Evolutionary conservation across 495 filamentous ascomycete species (phyloP), one percentile per base, ranked within the genome.

Genomic region (Neurospora sp.): DNA sequence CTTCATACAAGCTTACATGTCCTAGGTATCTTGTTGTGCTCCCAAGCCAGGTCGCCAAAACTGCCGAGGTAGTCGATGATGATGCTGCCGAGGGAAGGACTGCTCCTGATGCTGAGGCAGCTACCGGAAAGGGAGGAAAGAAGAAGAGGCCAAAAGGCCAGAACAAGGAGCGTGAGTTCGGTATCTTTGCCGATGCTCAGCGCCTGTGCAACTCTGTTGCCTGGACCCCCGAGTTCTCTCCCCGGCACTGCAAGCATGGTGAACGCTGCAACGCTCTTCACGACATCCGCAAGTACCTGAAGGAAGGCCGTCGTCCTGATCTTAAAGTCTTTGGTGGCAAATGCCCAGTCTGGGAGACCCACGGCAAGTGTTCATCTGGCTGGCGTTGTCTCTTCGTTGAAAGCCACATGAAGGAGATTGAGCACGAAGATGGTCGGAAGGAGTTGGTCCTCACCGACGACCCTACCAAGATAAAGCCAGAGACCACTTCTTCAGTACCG

Each of bases 361-460:
- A 87, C 37, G 96, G 96, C 40, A 88, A 84, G 75, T 99, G 96
- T 76, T 81, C 83, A 70, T 87, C 89, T 17, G 96, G 96, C 2
- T 99, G 94, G 94, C 96, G 92, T 77, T 99, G 96, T 79, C 92
- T 95, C 14, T 94, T 97, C 77, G 90, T 92, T 17, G 85, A 84
- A 69, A 93, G 91, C 44, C 96, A 99, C 79, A 92, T 90, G 73
- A 85, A 89, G 69, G 93, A 97, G 81, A 79, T 91, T 37, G 87
- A 90, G 69, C 87, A 83, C 7, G 88, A 88, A 68, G 94, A 96
- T 79, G 94, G 93, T 8, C 86, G 87, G 72, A 92, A 91, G 71
- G 95, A 98, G 80, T 83, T 99, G 42, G 82, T 94, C 9, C 86
- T 98, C 42, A 75, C 91, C 42, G 82, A 79, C 16, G 82, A 81